Base-by-base conservation (phyloP, 2,329 filamentous ascomycete genomes). In the Fusarium neocosmosporiellum region DNA sequence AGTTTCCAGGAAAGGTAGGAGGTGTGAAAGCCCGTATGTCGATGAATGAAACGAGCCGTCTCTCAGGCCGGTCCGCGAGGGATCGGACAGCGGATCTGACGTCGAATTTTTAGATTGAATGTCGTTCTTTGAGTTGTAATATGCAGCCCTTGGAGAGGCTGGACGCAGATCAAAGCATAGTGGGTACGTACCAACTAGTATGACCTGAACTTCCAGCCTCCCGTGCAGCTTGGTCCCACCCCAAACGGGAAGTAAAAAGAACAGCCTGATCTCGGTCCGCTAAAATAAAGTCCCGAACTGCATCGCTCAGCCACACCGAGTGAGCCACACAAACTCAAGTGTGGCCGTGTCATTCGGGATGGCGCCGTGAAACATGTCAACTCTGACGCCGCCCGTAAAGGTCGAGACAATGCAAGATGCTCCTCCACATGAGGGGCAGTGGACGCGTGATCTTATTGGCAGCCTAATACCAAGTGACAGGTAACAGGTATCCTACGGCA, bases 131-230 rank as follows among this genome's bases (percentile, higher is more conserved):
- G 65, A 60, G 67, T 59, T 55, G 69, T 70, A 67, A 75, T 65
- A 67, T 72, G 72, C 41, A 72, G 72, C 67, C 58, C 67, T 74
- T 77, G 54, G 55, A 59, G 68, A 72, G 70, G 63, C 64, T 74
- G 63, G 70, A 69, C 69, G 66, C 61, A 43, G 70, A 75, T 75
- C 69, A 69, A 72, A 74, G 58, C 48, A 74, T 71, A 46, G 59
- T 63, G 53, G 48, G 69, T 77, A 72, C 64, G 67, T 75, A 76
- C 65, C 54, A 54, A 55, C 24, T 8, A n/a, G 33, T 22, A 22
- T 24, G 36, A 61, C 48, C 46, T 46, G 22, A 22, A 65, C 27
- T 29, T 11, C 33, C 13, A 37, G 29, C 70, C 69, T 67, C 46
- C 54, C 16, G 46, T 31, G 4, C 46, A 50, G 24, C 27, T 50